Evolutionary conservation across 1,284 basidiomycete genomes (phyloP).

Genomic region (Athelia psychrophila): DNA sequence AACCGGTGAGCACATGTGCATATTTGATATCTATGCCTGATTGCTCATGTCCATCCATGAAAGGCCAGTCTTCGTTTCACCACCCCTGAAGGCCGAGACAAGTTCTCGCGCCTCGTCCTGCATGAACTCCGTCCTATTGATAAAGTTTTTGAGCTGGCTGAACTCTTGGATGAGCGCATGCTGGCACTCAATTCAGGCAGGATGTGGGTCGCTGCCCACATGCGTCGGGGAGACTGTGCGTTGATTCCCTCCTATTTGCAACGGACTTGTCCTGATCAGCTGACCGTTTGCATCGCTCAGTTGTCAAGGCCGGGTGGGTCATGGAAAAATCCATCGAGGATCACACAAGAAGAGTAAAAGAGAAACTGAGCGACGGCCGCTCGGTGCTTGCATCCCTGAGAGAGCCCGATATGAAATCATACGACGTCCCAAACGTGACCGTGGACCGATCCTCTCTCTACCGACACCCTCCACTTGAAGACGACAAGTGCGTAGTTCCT

Average conservation of each 20-base stretch:
- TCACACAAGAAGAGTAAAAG: conserved; percentile 36
- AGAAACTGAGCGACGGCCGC: conserved; percentile 28
- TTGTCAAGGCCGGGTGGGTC: conserved; percentile 28
- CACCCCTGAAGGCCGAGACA: conserved; percentile 22
- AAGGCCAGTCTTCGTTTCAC: conserved; percentile 40
- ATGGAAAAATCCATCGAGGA: conserved; percentile 27
- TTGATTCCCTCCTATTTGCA: conserved; percentile 5
- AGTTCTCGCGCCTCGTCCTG: conserved; percentile 32
- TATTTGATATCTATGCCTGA: background rate
- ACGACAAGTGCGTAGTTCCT: conserved; percentile 18
- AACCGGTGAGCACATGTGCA: conserved; percentile 30
- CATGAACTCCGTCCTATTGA: conserved; percentile 28
- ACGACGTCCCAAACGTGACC: conserved; percentile 23
- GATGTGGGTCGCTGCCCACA: conserved; percentile 44
- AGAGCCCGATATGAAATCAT: conserved; percentile 13
- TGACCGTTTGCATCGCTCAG: conserved; percentile 8
- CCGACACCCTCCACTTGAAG: conserved; percentile 20
- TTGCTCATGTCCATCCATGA: background rate
- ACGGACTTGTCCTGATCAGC: background rate
- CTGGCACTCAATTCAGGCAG: conserved; percentile 27
- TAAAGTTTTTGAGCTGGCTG: conserved; percentile 29
- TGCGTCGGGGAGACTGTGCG: conserved; percentile 46
- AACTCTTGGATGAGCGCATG: conserved; percentile 32
- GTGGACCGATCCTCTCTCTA: conserved; percentile 18
- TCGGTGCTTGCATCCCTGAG: conserved; percentile 21